These are phyloP conservation scores for Leccinum angustisporum DNA, from an alignment of 1,284 basidiomycete species.

Conservation along the genomic window DNA sequence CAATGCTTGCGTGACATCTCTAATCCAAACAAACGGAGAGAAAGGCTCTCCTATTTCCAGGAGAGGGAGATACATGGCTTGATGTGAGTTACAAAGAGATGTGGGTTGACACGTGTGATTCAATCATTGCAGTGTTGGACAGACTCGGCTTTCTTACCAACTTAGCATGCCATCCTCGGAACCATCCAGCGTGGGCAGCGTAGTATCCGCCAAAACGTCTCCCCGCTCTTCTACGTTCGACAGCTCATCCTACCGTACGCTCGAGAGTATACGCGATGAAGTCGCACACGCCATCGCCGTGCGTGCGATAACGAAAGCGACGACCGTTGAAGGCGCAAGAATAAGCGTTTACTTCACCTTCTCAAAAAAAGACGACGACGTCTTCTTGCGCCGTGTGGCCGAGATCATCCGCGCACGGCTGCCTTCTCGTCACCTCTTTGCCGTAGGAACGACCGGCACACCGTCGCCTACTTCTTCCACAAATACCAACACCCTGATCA, in stretches of 20 bases:
- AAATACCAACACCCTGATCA: slow-evolving; percentile 46
- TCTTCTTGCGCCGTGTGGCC: slow-evolving; percentile 56
- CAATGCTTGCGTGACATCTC: slow-evolving; percentile 15
- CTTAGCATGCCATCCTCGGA: slow-evolving; percentile 24
- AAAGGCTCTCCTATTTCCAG: slow-evolving; percentile 11
- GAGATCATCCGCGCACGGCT: slow-evolving; percentile 43
- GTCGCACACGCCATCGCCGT: slow-evolving; percentile 61
- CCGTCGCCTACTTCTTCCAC: slow-evolving; percentile 24
- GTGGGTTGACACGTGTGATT: background rate
- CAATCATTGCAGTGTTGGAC: no score
- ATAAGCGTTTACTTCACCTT: slow-evolving; percentile 59
- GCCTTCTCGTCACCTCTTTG: slow-evolving; percentile 52
- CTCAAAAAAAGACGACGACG: slow-evolving; percentile 50
- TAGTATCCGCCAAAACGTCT: background rate
- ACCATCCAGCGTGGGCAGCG: slow-evolving; percentile 25
- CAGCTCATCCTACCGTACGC: slow-evolving; percentile 37
- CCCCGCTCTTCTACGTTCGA: slow-evolving; percentile 8
- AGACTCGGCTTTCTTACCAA: no score
- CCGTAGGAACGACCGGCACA: slow-evolving; percentile 48
- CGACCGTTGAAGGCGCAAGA: slow-evolving; percentile 48
- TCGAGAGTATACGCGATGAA: slow-evolving; percentile 61
- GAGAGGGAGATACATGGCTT: slow-evolving; percentile 28
- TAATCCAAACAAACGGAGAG: slow-evolving; percentile 16
- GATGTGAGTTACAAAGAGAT: background rate
- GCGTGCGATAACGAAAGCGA: slow-evolving; percentile 50